A percentile compares a stretch with the other conserved stretches of the same genome.
Evolutionary conservation across 257 asterid genomes (phyloP).

Genomic region (Solanum appendiculatum): DNA sequence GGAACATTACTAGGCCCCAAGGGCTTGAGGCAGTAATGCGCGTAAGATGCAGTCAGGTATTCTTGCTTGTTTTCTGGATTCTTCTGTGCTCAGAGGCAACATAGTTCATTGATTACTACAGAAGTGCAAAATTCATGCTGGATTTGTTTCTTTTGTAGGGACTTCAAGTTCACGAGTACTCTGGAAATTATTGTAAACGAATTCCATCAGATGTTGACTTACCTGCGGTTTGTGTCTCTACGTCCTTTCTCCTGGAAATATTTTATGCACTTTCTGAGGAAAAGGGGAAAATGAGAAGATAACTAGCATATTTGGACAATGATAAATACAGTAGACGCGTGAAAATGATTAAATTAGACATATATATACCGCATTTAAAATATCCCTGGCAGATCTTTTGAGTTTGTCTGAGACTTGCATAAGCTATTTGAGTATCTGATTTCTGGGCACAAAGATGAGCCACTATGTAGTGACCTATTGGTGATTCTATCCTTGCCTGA

Average conservation of each 20-base stretch:
- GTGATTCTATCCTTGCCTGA: too few species aligned
- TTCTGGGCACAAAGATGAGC: too few species aligned
- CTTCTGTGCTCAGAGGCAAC: background rate
- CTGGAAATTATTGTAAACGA: constrained; percentile 86
- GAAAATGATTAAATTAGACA: background rate
- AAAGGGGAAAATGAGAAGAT: background rate
- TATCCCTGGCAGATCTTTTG: background rate
- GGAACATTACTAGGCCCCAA: constrained; percentile 96
- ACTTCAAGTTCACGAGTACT: constrained; percentile 90
- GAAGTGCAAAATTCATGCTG: background rate
- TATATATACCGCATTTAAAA: background rate
- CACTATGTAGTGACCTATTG: too few species aligned
- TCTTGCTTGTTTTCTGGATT: constrained; percentile 8
- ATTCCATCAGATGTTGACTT: constrained; percentile 93
- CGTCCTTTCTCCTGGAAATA: constrained; percentile 4
- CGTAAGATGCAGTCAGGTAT: constrained; percentile 97
- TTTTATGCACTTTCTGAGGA: background rate
- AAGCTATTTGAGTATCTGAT: background rate
- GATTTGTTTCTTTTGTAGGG: constrained; percentile 36
- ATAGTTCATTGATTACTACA: background rate
- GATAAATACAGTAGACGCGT: background rate
- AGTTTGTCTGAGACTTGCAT: background rate
- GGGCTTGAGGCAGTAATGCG: constrained; percentile 99
- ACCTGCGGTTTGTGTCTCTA: constrained; percentile 59
- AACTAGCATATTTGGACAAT: background rate